phyloP scores from a whole-genome alignment of 441 rosid species.

The Croton setiger region DNA sequence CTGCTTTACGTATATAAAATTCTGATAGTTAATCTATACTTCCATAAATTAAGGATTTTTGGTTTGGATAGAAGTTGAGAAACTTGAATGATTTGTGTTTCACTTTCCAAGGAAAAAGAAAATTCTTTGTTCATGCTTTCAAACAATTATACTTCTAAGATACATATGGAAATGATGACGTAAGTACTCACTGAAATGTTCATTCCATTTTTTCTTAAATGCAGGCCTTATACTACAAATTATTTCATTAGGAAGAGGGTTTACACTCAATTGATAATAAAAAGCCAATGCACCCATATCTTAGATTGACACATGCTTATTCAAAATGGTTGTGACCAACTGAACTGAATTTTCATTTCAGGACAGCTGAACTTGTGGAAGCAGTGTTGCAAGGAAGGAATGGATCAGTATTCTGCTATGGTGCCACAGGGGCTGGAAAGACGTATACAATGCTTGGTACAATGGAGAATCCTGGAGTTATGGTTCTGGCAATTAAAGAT shows the following conservation, averaged over 20 bases:
- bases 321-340: neutral
- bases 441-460: conserved; percentile 94
- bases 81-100: neutral
- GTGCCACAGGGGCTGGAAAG: conserved; percentile 97
- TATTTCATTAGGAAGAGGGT: neutral
- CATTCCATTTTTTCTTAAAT: neutral
- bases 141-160: neutral
- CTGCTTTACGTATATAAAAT: neutral
- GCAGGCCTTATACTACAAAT: neutral
- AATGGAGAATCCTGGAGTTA: conserved; percentile 89
- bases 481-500: conserved; percentile 94
- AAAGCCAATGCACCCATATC: neutral
- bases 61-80: conserved; percentile 1
- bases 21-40: too few species aligned
- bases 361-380: conserved; percentile 85
- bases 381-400: conserved; percentile 90
- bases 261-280: neutral
- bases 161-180: neutral
- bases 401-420: conserved; percentile 94
- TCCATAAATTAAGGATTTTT: neutral
- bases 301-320: neutral
- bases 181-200: neutral
- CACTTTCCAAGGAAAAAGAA: neutral
- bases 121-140: neutral
- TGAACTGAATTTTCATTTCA: conserved; percentile 50